These are phyloP conservation scores for Candida manassasensis DNA, from an alignment of 805 yeast genomes.

Conservation along the genomic window DNA sequence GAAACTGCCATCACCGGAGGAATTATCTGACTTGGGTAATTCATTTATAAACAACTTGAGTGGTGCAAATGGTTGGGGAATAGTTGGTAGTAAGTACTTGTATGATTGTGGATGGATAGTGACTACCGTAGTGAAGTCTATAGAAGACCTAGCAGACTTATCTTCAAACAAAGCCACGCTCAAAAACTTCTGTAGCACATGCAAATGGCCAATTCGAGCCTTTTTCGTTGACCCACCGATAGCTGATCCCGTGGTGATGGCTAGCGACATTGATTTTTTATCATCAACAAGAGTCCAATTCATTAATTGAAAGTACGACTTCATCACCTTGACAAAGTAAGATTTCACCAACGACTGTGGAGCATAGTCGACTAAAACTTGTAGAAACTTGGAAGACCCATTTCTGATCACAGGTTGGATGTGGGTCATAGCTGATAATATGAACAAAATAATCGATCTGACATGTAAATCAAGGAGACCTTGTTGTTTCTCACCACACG, in stretches of 20 bases:
- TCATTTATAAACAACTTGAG: constrained; percentile 54
- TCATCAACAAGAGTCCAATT: constrained; percentile 60
- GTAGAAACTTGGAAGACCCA: constrained; percentile 67
- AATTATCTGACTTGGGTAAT: constrained; percentile 5
- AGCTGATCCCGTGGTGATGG: constrained; percentile 26
- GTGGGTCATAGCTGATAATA: constrained; percentile 93
- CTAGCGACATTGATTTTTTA: constrained; percentile 31
- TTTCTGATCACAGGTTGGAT: constrained; percentile 70
- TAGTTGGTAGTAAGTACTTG: constrained; percentile 49
- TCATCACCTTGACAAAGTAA: constrained; percentile 66
- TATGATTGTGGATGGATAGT: constrained; percentile 44
- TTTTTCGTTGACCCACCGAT: constrained; percentile 31
- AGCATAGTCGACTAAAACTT: constrained; percentile 51
- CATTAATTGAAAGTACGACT: constrained; percentile 61
- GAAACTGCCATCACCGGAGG: constrained; percentile 21
- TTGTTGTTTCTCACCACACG: constrained; percentile 46
- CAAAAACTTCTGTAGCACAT: constrained; percentile 41
- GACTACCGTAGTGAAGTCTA: constrained; percentile 12
- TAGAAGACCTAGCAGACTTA: constrained; percentile 12
- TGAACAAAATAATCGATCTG: constrained; percentile 58
- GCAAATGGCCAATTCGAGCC: constrained; percentile 39
- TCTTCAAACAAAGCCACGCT: constrained; percentile 36
- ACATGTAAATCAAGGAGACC: constrained; percentile 59
- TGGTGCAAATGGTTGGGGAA: constrained; percentile 61
- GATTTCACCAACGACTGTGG: constrained; percentile 53